Evolutionary conservation across 2,329 filamentous ascomycete genomes (phyloP).

Genomic region (Colletotrichum destructivum): DNA sequence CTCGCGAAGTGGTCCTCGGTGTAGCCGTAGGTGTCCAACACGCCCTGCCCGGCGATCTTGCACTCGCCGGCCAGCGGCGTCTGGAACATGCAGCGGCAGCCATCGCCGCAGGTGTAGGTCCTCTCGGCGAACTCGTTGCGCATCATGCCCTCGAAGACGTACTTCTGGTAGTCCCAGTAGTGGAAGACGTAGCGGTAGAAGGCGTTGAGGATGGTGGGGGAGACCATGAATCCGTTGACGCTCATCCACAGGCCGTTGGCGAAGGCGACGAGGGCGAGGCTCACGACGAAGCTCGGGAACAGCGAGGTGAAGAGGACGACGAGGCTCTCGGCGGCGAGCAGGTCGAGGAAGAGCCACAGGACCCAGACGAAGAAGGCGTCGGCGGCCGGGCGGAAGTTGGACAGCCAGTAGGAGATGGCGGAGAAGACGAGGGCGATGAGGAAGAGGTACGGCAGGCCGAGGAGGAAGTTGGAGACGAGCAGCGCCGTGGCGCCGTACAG

Average conservation of each 20-base stretch:
- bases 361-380: slow-evolving; percentile 82
- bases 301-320: slow-evolving; percentile 83
- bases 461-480: slow-evolving; percentile 84
- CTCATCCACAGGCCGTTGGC: slow-evolving; percentile 93
- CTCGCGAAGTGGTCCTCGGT: slow-evolving; percentile 72
- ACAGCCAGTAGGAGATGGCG: slow-evolving; percentile 83
- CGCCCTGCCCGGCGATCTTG: slow-evolving; percentile 78
- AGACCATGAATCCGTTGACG: slow-evolving; percentile 86
- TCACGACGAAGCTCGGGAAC: slow-evolving; percentile 84
- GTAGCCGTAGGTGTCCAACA: slow-evolving; percentile 81
- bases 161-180: slow-evolving; percentile 89
- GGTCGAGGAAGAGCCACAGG: slow-evolving; percentile 88
- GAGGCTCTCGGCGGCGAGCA: slow-evolving; percentile 85
- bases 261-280: slow-evolving; percentile 85
- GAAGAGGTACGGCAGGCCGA: slow-evolving; percentile 86
- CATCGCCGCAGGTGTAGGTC: slow-evolving; percentile 71
- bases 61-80: slow-evolving; percentile 75
- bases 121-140: slow-evolving; percentile 84
- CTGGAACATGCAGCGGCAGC: slow-evolving; percentile 80
- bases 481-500: slow-evolving; percentile 83
- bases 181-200: slow-evolving; percentile 92
- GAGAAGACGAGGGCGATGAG: slow-evolving; percentile 84
- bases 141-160: slow-evolving; percentile 95
- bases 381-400: slow-evolving; percentile 78
- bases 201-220: slow-evolving; percentile 79